Base-by-base conservation (phyloP, 805 yeast species). In the Pachysolen tannophilus region DNA sequence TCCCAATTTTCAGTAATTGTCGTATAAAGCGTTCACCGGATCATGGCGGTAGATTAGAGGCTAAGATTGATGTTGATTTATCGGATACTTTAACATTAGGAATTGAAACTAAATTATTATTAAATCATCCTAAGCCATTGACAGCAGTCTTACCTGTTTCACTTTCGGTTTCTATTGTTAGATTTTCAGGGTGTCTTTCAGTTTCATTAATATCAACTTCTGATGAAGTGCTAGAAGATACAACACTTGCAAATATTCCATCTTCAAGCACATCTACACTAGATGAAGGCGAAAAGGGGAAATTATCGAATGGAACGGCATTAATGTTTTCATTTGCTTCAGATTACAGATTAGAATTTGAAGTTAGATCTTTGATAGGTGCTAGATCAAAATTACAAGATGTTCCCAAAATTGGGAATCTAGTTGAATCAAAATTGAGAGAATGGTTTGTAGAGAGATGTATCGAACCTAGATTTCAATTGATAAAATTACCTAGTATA, bases 1-100 rank as follows among this genome's bases (percentile, higher is more conserved):
- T 80, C 53, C 98, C 98, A 3, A 84, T 92, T 34, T 84, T 92
- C 53, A 83, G 95, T 38, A 92, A 92, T 51, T 92, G 98, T 57
- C 69, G 94, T 33, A 83, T 92, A 26, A 68, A 67, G 42, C 77
- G 75, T 41, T 69, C 72, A 37, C 69, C 70, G 16, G 75, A 69
- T 38, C 65, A 65, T 25, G 56, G 70, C 58, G 63, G 77, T 13
- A 58, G 78, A 28, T 50, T 75, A 29, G 95, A 87, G 52, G 95
- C 95, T 1, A 84, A 82, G 46, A 87, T 88, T 21, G 95, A 88
- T 55, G 94, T 88, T 23, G 95, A 86, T 53, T 65, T 88, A 32
- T 75, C 88, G 10, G 97, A 88, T 50, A 80, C 95, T 5, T 60
- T 88, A 25, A 84, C 95, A 0, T 61, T 88, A 20, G 96, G 94